Conservation (phyloP, 2,329 filamentous ascomycete species). For the Fragosphaeria purpurea region DNA sequence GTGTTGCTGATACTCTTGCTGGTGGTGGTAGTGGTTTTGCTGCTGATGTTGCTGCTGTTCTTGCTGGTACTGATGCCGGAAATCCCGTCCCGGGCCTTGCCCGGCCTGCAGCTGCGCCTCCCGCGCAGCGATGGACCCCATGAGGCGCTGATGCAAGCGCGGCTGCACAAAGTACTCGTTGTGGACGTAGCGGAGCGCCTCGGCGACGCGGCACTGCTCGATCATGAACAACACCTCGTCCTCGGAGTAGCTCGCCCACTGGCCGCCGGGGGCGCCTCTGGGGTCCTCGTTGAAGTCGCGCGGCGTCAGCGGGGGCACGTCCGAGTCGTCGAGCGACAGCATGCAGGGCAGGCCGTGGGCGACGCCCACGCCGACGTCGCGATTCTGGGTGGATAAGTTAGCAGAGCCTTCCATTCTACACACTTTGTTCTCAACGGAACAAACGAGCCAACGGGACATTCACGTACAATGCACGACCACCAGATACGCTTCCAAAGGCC, state of each 20-base stretch:
- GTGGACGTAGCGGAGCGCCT: conserved; percentile 3
- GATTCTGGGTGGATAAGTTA: conserved; percentile 3
- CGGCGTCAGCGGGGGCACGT: conserved; percentile 8
- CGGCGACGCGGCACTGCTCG: conserved; percentile 3
- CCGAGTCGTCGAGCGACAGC: conserved; percentile 7
- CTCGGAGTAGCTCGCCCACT: conserved; percentile 3
- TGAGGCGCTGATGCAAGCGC: conserved; percentile 3
- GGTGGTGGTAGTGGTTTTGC: too few species aligned
- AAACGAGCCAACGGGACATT: too few species aligned
- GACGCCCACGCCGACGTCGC: conserved; percentile 9
- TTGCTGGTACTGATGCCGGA: too few species aligned
- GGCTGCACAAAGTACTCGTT: conserved; percentile 7
- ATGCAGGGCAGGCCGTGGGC: conserved; percentile 11
- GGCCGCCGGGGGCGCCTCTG: neutral
- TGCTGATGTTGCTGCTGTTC: too few species aligned
- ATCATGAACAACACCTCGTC: conserved; percentile 7
- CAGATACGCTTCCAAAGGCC: conserved; percentile 11
- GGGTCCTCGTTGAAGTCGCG: conserved; percentile 11
- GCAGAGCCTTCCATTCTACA: too few species aligned
- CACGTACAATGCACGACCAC: conserved; percentile 11
- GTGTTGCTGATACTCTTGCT: too few species aligned
- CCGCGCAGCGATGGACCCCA: neutral
- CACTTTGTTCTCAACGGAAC: too few species aligned
- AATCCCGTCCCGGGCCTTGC: too few species aligned
- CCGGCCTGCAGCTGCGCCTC: conserved; percentile 1